A percentile compares a stretch with the other conserved stretches of the same genome.
These are phyloP conservation scores for Melampsora larici-populina DNA, from an alignment of 1,284 basidiomycete genomes.

Conservation along the genomic window DNA sequence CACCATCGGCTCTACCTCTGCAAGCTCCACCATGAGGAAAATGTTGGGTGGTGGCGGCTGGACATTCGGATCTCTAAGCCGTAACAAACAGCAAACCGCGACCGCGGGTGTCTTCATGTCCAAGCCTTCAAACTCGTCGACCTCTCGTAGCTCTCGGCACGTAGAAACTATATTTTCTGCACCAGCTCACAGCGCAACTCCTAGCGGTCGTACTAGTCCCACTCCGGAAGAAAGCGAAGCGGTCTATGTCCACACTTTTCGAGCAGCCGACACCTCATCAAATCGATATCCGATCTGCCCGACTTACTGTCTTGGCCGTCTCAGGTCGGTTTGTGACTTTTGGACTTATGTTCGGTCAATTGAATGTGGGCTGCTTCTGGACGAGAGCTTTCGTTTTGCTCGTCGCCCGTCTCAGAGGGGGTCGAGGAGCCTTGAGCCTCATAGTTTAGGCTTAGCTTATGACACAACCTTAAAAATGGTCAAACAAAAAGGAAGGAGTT, in stretches of 20 bases:
- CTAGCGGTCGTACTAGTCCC: slow-evolving; percentile 55
- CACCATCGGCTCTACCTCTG: slow-evolving; percentile 30
- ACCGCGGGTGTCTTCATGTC: too few relatives aligned
- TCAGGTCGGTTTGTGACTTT: slow-evolving; percentile 81
- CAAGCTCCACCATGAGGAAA: slow-evolving; percentile 46
- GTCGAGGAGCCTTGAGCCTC: slow-evolving; percentile 4
- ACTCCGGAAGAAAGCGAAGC: slow-evolving; percentile 43
- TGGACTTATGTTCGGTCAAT: slow-evolving; percentile 85
- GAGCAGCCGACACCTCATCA: slow-evolving; percentile 47
- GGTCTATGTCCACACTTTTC: slow-evolving; percentile 50
- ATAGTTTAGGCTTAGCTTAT: slow-evolving; percentile 16
- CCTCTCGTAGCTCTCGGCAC: slow-evolving; percentile 33
- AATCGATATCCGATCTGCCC: slow-evolving; percentile 50
- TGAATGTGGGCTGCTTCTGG: slow-evolving; percentile 79
- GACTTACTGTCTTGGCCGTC: slow-evolving; percentile 68
- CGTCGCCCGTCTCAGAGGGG: neutral
- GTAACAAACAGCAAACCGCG: slow-evolving; percentile 10
- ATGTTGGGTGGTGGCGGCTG: slow-evolving; percentile 46
- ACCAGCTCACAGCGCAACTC: slow-evolving; percentile 47
- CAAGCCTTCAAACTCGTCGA: slow-evolving; percentile 2
- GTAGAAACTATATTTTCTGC: slow-evolving; percentile 29
- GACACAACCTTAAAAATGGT: slow-evolving; percentile 11
- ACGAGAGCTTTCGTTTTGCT: slow-evolving; percentile 57
- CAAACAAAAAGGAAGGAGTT: neutral
- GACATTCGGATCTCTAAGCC: slow-evolving; percentile 33